Base-by-base conservation (phyloP, 495 filamentous ascomycete species). In the Lindgomyces ingoldianus region DNA sequence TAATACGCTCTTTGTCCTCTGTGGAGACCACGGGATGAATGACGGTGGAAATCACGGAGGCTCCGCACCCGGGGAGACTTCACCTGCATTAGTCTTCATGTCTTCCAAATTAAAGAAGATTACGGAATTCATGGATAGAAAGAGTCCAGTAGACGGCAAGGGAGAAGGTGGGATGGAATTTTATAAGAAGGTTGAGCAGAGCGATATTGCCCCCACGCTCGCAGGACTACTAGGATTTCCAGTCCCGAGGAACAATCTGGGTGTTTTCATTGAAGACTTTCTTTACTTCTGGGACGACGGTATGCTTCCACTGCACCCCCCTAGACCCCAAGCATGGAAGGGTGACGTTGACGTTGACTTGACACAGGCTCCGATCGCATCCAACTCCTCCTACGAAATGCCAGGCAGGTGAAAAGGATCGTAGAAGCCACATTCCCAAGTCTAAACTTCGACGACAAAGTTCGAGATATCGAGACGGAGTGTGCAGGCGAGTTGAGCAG, bases 11-110 rank as follows among this genome's bases (percentile, higher is more conserved):
- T 83, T 99, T 52, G 84, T 99, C 1, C 77, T 99, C 8, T 91
- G 86, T 57, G 94, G 94, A 45, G 94, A 99, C 72, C 94, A 99
- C 73, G 94, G 94, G 19, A 99, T 99, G 94, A 99, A 97, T 70
- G 94, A 98, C 68, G 94, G 91, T 39, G 94, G 94, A 2, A 98
- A 98, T 70, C 94, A 99, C 74, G 94, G 94, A 11, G 94, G 93
- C 6, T 96, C 95, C 19, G 88, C 90, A 2, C 83, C 89, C 18
- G 91, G 95, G 4, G 94, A 99, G 77, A 98, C 94, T 10, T 96
- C 93, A 0, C 87, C 94, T 0, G 94, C 94, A 14, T 76, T 99
- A 42, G 81, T 96, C 27, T 97, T 99, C 72, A 85, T 96, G 36
- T 96, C 93, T 11, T 93, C 95, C 4, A 92, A 90, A 67, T 79